Conservation (phyloP, 2,329 filamentous ascomycete genomes). For the Zelopaecilomyces penicillatus region DNA sequence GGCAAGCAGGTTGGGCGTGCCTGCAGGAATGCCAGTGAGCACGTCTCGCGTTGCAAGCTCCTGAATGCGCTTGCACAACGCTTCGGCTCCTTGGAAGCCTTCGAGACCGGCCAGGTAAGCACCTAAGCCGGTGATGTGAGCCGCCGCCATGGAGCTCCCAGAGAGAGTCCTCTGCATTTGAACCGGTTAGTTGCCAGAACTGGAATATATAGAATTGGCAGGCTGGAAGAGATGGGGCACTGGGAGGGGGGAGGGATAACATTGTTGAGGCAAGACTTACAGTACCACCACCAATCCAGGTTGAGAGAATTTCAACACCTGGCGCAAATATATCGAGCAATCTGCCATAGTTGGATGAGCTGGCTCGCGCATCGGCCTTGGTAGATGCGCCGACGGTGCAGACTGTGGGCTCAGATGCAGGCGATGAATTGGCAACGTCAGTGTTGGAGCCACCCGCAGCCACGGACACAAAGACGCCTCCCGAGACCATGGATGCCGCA, state of each 20-base stretch:
- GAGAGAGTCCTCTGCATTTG: slow-evolving; percentile 1
- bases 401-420: slow-evolving; percentile 13
- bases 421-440: slow-evolving; percentile 11
- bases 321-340: slow-evolving; percentile 39
- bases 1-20: slow-evolving; percentile 18
- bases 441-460: slow-evolving; percentile 38
- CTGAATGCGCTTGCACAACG: slow-evolving; percentile 12
- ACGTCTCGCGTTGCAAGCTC: slow-evolving; percentile 5
- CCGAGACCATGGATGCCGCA: slow-evolving; percentile 30
- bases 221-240: slow-evolving; percentile 22
- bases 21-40: slow-evolving; percentile 17
- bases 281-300: slow-evolving; percentile 33
- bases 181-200: neutral
- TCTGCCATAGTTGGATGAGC: slow-evolving; percentile 36
- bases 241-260: neutral
- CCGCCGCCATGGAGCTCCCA: neutral
- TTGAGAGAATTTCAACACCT: slow-evolving; percentile 32
- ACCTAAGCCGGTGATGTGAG: slow-evolving; percentile 2
- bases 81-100: slow-evolving; percentile 29
- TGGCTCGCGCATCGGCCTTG: slow-evolving; percentile 24
- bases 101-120: slow-evolving; percentile 2
- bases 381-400: slow-evolving; percentile 14
- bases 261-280: slow-evolving; percentile 12
- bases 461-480: slow-evolving; percentile 40
- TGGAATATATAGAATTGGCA: no score